Percentiles rank a stretch among this genome's conserved stretches.
Conservation (phyloP, 305 asterid species). For the Solanum chacoense region DNA sequence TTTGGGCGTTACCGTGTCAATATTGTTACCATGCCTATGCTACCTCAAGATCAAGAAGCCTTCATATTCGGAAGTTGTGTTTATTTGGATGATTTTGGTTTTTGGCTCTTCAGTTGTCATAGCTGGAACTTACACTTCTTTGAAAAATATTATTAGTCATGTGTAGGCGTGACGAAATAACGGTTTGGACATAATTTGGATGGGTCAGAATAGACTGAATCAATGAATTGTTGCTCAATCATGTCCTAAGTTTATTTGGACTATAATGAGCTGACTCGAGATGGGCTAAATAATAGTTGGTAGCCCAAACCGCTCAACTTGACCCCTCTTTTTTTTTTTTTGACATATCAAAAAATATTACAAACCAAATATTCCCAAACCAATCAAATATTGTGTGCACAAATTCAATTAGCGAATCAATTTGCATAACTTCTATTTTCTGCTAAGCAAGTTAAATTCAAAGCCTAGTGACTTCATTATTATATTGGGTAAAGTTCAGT, state of each 20-base stretch:
- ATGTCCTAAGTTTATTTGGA: background rate
- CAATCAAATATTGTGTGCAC: background rate
- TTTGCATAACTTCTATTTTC: background rate
- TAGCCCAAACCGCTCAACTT: background rate
- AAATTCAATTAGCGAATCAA: background rate
- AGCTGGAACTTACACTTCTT: slow-evolving; percentile 24
- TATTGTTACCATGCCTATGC: slow-evolving; percentile 38
- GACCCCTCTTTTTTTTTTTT: background rate
- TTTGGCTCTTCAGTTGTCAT: slow-evolving; percentile 15
- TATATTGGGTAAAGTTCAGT: background rate
- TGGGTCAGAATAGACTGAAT: background rate
- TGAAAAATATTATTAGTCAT: slow-evolving; percentile 12
- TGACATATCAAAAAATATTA: background rate
- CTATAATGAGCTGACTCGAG: background rate
- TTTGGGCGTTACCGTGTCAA: slow-evolving; percentile 15
- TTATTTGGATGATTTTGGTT: slow-evolving; percentile 13
- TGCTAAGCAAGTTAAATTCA: background rate
- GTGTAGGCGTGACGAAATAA: background rate
- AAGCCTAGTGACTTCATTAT: background rate
- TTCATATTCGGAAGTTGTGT: slow-evolving; percentile 6
- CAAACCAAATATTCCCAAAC: background rate
- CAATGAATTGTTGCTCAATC: background rate
- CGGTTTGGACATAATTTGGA: background rate
- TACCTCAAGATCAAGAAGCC: slow-evolving; percentile 25
- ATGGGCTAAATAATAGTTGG: background rate